Base-by-base conservation (phyloP, 768 basidiomycete species). In the Rhizopogon vinicolor region DNA sequence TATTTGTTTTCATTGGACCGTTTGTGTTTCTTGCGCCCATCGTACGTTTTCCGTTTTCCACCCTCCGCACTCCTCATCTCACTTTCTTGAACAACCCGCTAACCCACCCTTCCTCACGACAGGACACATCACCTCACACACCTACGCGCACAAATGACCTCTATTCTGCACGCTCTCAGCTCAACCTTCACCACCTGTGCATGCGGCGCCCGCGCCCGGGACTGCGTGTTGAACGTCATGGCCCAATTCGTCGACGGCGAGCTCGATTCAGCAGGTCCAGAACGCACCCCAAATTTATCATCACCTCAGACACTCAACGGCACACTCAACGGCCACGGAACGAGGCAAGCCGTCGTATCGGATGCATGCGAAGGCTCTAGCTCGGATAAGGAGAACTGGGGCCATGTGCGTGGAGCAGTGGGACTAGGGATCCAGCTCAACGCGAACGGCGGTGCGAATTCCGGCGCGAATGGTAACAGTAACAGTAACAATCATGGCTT, bases 161-260 rank as follows among this genome's bases (percentile, higher is more conserved):
- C 84, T 25, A 84, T 89, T 64, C 77, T 90, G 0, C 86, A 89
- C 53, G 77, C 85, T 6, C 77, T 90, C 51, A 75, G 81, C 7
- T 84, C 83, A 16, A 87, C 85, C 0, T 90, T 89, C 62, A 84
- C 85, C 3, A 85, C 85, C 1, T 90, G 88, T 53, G 88, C 88
- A 0, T 90, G 88, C 59, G 88, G 88, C 6, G 74, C 79, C 9
- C 74, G 74, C 5, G 77, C 85, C 4, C 75, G 74, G 33, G 82
- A 86, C 51, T 91, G 89, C 61, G 86, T 82, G 2, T 66, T 87
- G 25, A 74, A 72, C 12, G 76, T 80, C n/a, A 85, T 88, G 80
- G 80, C 80, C 13, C 74, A 74, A n/a, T 84, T 88, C 58, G 84
- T 87, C 22, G 78, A 80, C 42, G 69, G 67, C 33, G 68, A 71